These are phyloP conservation scores for Taphrina confusa DNA, from an alignment of 1,139 yeast genomes.

Conservation along the genomic window DNA sequence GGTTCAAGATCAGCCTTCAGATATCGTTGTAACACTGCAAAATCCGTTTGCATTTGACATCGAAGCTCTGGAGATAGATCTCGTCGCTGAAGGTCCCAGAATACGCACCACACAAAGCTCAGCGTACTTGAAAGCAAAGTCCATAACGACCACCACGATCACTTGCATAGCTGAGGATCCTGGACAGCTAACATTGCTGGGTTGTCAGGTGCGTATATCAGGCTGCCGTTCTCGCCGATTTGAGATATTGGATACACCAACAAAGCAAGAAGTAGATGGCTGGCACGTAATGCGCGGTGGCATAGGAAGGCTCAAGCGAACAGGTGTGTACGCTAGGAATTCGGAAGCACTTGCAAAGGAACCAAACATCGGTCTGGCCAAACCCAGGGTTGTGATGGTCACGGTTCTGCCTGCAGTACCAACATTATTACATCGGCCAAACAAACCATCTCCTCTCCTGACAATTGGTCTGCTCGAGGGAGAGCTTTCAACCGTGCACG, in stretches of 20 bases:
- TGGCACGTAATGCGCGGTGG: slow-evolving; percentile 35
- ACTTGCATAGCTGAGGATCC: slow-evolving; percentile 52
- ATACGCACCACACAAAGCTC: slow-evolving; percentile 38
- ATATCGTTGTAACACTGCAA: slow-evolving; percentile 57
- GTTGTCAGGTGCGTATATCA: slow-evolving; percentile 53
- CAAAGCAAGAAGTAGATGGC: slow-evolving; percentile 44
- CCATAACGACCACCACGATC: slow-evolving; percentile 46
- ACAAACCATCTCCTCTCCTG: slow-evolving; percentile 48
- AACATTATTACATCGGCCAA: slow-evolving; percentile 25
- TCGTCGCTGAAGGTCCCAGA: slow-evolving; percentile 39
- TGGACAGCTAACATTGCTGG: slow-evolving; percentile 52
- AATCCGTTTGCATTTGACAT: slow-evolving; percentile 82
- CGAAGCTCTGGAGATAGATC: slow-evolving; percentile 56
- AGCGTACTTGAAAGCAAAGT: slow-evolving; percentile 45
- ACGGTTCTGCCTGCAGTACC: slow-evolving; percentile 35
- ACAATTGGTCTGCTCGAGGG: slow-evolving; percentile 84
- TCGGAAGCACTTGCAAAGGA: slow-evolving; percentile 6
- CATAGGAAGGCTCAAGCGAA: slow-evolving; percentile 35
- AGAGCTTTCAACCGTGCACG: slow-evolving; percentile 57
- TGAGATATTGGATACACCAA: slow-evolving; percentile 41
- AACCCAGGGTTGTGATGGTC: background rate
- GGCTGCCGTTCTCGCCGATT: slow-evolving; percentile 51
- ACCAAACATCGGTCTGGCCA: background rate
- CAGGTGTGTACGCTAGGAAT: slow-evolving; percentile 6
- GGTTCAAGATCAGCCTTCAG: slow-evolving; percentile 40